phyloP scores from a whole-genome alignment of 768 basidiomycete genomes.

The Russula vinacea region DNA sequence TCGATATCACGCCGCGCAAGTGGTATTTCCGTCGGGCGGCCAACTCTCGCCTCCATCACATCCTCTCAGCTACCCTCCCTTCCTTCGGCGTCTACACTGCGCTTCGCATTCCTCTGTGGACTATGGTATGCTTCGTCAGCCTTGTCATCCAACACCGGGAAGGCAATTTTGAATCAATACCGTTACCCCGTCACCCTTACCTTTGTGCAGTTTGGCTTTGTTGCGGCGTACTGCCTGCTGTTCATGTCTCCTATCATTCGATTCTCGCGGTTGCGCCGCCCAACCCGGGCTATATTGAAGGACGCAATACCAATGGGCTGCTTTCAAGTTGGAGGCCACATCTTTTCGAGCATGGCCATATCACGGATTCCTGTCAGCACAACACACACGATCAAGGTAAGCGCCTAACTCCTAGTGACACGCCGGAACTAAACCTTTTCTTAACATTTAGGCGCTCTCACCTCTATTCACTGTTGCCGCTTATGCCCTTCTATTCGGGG shows the following conservation, averaged over 20 bases:
- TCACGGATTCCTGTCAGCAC: conserved; percentile 95
- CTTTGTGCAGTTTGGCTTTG: conserved; percentile 95
- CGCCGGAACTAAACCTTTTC: background rate
- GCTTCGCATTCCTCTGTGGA: conserved; percentile 76
- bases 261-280: conserved; percentile 64
- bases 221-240: conserved; percentile 80
- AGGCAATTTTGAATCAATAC: conserved; percentile 89
- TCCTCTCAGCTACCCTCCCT: conserved; percentile 12
- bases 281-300: conserved; percentile 67
- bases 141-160: conserved; percentile 93
- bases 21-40: background rate
- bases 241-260: conserved; percentile 73
- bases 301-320: conserved; percentile 93
- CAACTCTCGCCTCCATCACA: conserved; percentile 10
- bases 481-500: conserved; percentile 89
- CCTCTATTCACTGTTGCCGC: conserved; percentile 96
- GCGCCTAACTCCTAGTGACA: conserved; percentile 29
- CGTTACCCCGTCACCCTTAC: conserved; percentile 95
- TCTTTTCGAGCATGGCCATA: conserved; percentile 97
- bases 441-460: conserved; percentile 71
- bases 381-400: conserved; percentile 97
- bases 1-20: conserved; percentile 14
- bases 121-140: conserved; percentile 96
- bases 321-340: conserved; percentile 97
- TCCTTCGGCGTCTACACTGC: conserved; percentile 38